Evolutionary conservation across 331 rosid genomes (phyloP).

Genomic region (Malus hybrid): DNA sequence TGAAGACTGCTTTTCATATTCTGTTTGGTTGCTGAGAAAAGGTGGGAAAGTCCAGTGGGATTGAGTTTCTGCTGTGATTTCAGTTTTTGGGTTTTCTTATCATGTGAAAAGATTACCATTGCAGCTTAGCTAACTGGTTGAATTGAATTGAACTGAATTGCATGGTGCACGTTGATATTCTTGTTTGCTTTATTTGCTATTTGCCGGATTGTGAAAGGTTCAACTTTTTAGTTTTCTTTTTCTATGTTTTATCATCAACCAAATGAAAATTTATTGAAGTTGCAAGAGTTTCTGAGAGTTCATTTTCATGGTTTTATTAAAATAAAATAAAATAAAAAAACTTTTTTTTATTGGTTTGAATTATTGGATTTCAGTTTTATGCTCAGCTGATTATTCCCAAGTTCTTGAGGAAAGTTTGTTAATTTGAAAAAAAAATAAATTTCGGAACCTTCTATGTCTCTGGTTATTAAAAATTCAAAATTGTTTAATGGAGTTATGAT

Average conservation of each 20-base stretch:
- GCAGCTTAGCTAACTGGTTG: neutral
- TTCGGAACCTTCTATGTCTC: neutral
- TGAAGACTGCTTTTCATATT: neutral
- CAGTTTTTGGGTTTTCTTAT: neutral
- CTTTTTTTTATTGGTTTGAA: neutral
- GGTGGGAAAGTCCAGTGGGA: neutral
- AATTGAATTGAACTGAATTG: neutral
- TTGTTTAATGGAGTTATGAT: neutral
- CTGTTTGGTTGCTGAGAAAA: neutral
- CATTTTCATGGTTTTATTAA: neutral
- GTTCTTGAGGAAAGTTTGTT: neutral
- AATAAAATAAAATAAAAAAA: neutral
- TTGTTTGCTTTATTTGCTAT: neutral
- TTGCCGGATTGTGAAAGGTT: neutral
- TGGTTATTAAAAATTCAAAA: neutral
- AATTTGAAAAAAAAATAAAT: neutral
- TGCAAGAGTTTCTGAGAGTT: neutral
- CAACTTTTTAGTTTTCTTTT: neutral
- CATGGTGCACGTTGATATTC: neutral
- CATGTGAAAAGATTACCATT: neutral
- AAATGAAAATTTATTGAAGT: neutral
- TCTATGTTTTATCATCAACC: neutral
- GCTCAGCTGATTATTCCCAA: neutral
- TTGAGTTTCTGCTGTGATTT: neutral
- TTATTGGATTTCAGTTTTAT: neutral